Percentiles rank a stretch among this genome's conserved stretches.
phyloP scores from a whole-genome alignment of 1,139 yeast species.

The Eremothecium gossypii region DNA sequence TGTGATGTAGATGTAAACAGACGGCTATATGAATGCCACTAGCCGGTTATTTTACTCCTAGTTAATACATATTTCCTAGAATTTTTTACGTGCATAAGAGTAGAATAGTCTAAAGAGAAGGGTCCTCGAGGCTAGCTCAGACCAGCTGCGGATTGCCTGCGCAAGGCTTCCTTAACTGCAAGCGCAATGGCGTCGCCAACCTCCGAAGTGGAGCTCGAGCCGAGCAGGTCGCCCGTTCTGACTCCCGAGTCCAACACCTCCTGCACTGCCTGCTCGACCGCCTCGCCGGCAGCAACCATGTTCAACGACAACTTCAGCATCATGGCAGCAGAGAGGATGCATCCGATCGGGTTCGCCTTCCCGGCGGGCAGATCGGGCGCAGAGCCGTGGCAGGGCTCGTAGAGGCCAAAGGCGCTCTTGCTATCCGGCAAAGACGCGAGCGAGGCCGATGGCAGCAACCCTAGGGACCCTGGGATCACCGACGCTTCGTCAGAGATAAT shows the following conservation, averaged over 20 bases:
- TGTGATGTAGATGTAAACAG: too few species aligned
- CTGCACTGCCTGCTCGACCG: conserved; percentile 81
- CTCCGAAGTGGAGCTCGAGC: conserved; percentile 67
- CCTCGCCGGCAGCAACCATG: conserved; percentile 74
- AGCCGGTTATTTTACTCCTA: not conserved
- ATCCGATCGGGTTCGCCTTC: conserved; percentile 91
- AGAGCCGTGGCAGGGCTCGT: conserved; percentile 98
- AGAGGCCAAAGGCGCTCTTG: conserved; percentile 86
- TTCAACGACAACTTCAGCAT: conserved; percentile 88
- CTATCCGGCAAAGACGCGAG: conserved; percentile 92
- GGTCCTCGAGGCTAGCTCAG: too few species aligned
- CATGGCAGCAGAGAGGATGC: conserved; percentile 92
- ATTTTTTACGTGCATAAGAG: not conserved
- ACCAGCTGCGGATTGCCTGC: too few species aligned
- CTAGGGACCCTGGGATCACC: conserved; percentile 94
- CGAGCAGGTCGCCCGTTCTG: conserved; percentile 87
- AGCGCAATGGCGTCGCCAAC: conserved; percentile 89
- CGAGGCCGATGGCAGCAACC: conserved; percentile 92
- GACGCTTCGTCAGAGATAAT: conserved; percentile 96
- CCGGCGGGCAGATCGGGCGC: conserved; percentile 88
- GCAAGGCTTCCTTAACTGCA: conserved; percentile 43
- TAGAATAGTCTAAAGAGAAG: not conserved
- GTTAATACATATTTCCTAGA: not conserved
- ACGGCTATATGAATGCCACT: too few species aligned
- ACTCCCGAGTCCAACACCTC: conserved; percentile 72